Evolutionary conservation across 2,329 filamentous ascomycete species (phyloP).

Genomic region (Coniochaeta ligniaria): DNA sequence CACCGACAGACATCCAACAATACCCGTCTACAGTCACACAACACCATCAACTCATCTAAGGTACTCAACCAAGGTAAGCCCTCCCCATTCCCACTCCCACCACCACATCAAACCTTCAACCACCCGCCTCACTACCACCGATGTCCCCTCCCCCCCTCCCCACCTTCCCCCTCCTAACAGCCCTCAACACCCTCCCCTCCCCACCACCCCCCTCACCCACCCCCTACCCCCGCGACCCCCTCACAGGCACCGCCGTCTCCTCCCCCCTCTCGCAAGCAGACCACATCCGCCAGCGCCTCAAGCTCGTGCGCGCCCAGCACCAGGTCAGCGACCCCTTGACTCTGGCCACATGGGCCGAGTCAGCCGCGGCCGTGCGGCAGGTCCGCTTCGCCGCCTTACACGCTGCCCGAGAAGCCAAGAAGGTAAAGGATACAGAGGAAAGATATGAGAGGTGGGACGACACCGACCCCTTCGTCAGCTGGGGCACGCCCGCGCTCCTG

Average conservation of each 20-base stretch:
- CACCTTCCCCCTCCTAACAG: background rate
- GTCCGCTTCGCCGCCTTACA: background rate
- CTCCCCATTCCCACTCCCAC: too few relatives aligned
- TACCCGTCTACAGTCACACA: background rate
- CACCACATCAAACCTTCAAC: too few relatives aligned
- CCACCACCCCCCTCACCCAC: background rate
- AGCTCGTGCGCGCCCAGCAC: background rate
- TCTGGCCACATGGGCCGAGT: background rate
- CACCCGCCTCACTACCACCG: too few relatives aligned
- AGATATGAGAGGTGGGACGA: background rate
- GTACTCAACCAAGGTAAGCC: background rate
- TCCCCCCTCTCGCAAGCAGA: background rate
- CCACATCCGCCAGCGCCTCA: slow-evolving; percentile 1
- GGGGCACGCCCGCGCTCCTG: background rate
- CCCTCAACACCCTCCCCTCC: background rate
- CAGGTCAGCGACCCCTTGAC: background rate
- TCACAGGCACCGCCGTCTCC: background rate
- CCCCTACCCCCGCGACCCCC: background rate
- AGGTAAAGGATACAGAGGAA: background rate
- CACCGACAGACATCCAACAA: background rate
- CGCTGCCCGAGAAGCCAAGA: background rate
- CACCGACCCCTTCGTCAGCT: background rate
- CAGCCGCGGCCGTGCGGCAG: background rate
- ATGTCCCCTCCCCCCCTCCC: background rate
- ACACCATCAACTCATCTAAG: background rate